phyloP scores from a whole-genome alignment of 805 yeast species.

The Kodamaea restingae region DNA sequence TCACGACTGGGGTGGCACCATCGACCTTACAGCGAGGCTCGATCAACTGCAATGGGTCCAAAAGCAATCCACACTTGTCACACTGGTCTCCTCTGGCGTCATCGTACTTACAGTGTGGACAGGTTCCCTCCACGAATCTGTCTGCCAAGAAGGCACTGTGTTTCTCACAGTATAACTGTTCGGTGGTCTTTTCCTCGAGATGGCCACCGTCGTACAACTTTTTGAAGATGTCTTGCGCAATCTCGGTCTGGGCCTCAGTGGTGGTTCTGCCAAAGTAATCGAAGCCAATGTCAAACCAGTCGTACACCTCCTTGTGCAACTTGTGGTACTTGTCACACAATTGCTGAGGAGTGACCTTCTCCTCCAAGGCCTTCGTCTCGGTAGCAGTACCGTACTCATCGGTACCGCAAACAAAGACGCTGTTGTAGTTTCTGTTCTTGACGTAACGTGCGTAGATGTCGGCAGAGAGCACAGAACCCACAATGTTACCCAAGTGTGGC shows the following conservation, averaged over 20 bases:
- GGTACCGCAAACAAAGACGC: constrained; percentile 90
- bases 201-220: constrained; percentile 71
- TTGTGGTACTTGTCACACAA: constrained; percentile 87
- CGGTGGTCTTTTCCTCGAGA: constrained; percentile 82
- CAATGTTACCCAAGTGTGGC: constrained; percentile 95
- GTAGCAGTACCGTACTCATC: constrained; percentile 99
- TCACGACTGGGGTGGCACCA: constrained; percentile 72
- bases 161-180: constrained; percentile 85
- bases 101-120: constrained; percentile 91
- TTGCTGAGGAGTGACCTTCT: constrained; percentile 80
- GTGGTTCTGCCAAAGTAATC: constrained; percentile 97
- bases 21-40: constrained; percentile 96
- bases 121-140: constrained; percentile 93
- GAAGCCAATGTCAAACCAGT: constrained; percentile 95
- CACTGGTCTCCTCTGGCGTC: constrained; percentile 99
- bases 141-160: constrained; percentile 94
- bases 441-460: constrained; percentile 90
- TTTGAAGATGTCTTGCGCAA: constrained; percentile 89
- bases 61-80: constrained; percentile 87
- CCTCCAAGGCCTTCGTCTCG: constrained; percentile 96
- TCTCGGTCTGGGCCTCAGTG: constrained; percentile 84
- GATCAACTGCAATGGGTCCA: constrained; percentile 89
- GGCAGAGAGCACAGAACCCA: constrained; percentile 92
- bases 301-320: constrained; percentile 84
- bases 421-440: constrained; percentile 82